Evolutionary conservation across 148 eudicot genomes (phyloP), one percentile per base, ranked within the genome.

Genomic region (Diospyros kaki): DNA sequence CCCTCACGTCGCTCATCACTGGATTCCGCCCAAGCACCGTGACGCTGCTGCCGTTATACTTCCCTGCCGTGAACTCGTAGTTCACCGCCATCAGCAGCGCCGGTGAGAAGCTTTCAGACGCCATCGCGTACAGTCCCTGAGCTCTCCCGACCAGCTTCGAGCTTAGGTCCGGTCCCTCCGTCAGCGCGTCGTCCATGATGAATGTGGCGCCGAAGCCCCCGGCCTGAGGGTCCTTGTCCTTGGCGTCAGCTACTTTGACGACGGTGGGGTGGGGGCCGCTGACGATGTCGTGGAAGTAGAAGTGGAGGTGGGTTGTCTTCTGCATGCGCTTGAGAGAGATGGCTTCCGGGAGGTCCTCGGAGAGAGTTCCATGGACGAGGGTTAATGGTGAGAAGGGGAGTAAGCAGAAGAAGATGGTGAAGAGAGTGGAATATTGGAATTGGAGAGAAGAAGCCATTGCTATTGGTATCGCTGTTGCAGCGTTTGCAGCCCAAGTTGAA

Each of bases 11-110:
- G 1, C 71, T 73, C 1, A 74, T 0, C 0, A 64, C 74, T 10
- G 81, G 75, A 42, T 83, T 86, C 52, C 88, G 64, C 13, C 92
- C 89, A 11, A 84, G 44, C 3, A 88, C 66, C 58, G 79, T 64
- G 4, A 82, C 39, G 38, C 78, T 77, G 12, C 86, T 89, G 65
- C 90, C 90, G 61, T 89, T 89, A 48, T 83, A 85, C 72, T 73
- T 76, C 5, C 86, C 89, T 10, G 67, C 80, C 5, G 41, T 63
- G 40, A 89, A 87, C 44, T 17, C 86, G 61, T 70, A 89, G 40
- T 70, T 84, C 60, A 87, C 41, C 1, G 72, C 84, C 91, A 87
- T 87, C 3, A 89, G 53, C 7, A 89, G 64, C 10, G 80, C 75
- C 1, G 81, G 9, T 7, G 71, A 42, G 1, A 72, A 17, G 5